Base-by-base conservation (phyloP, 352 stramenopile genomes). In the Saprolegnia diclina region DNA sequence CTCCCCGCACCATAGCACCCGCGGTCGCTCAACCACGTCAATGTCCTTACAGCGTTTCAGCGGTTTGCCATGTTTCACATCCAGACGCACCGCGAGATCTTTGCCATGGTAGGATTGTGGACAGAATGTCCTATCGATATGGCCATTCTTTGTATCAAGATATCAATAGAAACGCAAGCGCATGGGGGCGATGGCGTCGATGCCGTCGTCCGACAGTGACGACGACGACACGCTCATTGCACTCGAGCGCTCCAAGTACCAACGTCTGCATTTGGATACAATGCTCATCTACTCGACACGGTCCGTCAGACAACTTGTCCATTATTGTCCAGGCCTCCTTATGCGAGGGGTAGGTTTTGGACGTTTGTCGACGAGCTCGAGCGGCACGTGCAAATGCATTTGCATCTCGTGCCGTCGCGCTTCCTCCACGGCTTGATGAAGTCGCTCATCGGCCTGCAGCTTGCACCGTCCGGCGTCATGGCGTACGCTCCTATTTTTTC, bases 21-120 rank as follows among this genome's bases (percentile, higher is more conserved):
- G 7, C 52, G 52, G 61, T 13, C 52, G 14, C 19, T 67, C 32
- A 67, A 67, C 50, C 45, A 67, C 50, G 62, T 67, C 26, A 67
- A 67, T 22, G 40, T 67, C 4, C 24, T 67, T 5, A 67, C 62
- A 19, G 62, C 62, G 1, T 67, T 67, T 40, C 62, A 67, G 29
- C 62, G 62, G 26, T 67, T 67, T 67, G 40, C 62, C 18, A 67
- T 67, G 62, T 67, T 67, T 57, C 29, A 67, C 35, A 26, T 32
- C 16, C 62, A 46, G 2, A 67, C 62, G 11, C 22, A 56, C 22
- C 42, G 24, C 2, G 62, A 67, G 5, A 67, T 67, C 35, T 59
- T 59, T 59, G 52, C 52, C 35, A 59, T 59, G 52, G 52, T 59
- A 59, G n/a, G 13, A 59, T 42, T 9, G 52, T 16, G 52, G 16